A percentile compares a stretch with the other conserved stretches of the same genome.
These are phyloP conservation scores for Auricularia cornea DNA, from an alignment of 768 basidiomycete genomes.

Conservation along the genomic window DNA sequence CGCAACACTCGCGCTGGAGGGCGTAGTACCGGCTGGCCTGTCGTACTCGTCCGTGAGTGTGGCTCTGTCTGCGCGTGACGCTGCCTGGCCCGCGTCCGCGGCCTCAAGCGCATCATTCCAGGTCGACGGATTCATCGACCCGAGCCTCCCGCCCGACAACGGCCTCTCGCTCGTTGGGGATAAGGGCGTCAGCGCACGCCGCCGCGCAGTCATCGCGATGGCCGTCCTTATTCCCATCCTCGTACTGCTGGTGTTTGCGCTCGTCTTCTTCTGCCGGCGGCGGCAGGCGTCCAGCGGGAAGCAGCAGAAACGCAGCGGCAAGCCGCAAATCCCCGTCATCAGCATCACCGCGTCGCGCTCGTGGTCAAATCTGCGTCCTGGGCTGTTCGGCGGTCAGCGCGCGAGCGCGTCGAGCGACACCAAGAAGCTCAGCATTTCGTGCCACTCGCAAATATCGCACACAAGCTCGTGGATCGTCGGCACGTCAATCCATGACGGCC, in stretches of 20 bases:
- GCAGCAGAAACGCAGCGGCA: neutral
- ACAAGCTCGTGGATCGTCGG: neutral
- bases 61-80: neutral
- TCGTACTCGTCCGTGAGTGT: neutral
- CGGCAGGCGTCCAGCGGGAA: neutral
- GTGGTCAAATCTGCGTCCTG: neutral
- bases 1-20: neutral
- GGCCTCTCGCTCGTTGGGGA: neutral
- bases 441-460: neutral
- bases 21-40: neutral
- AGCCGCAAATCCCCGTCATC: neutral
- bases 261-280: neutral
- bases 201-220: neutral
- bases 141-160: neutral
- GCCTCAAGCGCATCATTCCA: neutral
- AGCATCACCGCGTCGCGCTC: neutral
- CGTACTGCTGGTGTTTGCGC: neutral
- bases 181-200: neutral
- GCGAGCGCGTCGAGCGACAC: neutral
- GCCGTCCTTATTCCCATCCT: neutral
- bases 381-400: neutral
- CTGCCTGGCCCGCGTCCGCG: neutral
- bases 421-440: neutral
- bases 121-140: neutral
- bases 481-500: neutral